Evolutionary conservation across 2,329 filamentous ascomycete genomes (phyloP), one percentile per base, ranked within the genome.

Genomic region (Daldinia eschscholtzii): DNA sequence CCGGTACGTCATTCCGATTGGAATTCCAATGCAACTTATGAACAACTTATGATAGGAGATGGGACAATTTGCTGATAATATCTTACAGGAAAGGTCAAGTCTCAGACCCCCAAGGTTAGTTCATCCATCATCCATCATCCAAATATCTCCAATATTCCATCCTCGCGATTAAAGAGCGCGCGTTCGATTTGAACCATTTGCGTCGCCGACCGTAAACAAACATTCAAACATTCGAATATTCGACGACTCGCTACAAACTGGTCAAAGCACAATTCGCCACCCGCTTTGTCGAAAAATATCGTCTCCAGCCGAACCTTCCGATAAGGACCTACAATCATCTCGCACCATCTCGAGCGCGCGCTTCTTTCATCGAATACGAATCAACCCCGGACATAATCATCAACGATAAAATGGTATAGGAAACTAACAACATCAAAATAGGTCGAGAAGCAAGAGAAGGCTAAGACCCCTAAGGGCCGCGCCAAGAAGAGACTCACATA

Each of bases 401-500:
- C 57, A 61, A 59, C 44, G 50, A 53, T 44, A 35, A 18, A 53
- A 18, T 26, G 56, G 33, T 52, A n/a, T 23, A 53, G 41, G 28
- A 61, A 30, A 28, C 68, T 70, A 41, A 68, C 58, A 63, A 39
- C 7, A 44, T 59, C 5, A 61, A 70, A 66, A 75, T 55, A 74
- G 72, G 75, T 76, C 65, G 75, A 77, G 74, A 73, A 74, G 68
- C 74, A 81, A 79, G 94, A 98, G 91, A 97, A 97, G 92, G 88
- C 92, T 86, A 98, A 98, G 92, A 89, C 87, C 79, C 94, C 95
- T 82, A 98, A 98, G 91, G 95, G 95, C 82, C 94, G 95, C 82
- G 95, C 95, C 78, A 93, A 96, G 87, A 98, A 98, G 94, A 91
- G 95, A 81, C 91, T 97, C 83, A 91, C 89, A 84, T 98, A 98